Evolutionary conservation across 225 moss, liverwort and hornwort genomes (phyloP).

Genomic region (Bryoerythrophyllum caledonicum): DNA sequence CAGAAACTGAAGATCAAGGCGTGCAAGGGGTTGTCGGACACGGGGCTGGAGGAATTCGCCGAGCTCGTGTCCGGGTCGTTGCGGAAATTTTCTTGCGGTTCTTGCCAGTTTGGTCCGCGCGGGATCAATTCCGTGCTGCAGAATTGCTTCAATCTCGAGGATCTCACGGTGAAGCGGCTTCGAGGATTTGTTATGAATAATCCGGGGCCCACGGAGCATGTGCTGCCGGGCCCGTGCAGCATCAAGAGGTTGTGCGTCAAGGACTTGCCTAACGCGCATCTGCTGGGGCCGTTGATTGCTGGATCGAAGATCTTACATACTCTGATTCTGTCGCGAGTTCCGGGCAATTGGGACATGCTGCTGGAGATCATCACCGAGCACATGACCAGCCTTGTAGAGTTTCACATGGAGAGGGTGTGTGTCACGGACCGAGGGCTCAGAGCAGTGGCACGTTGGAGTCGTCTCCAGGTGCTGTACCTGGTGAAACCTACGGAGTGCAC

Average conservation of each 20-base stretch:
- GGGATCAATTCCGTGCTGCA: conserved; percentile 82
- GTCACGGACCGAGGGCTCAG: conserved; percentile 77
- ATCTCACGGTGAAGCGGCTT: conserved; percentile 87
- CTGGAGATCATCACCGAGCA: conserved; percentile 94
- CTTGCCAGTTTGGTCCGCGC: conserved; percentile 85
- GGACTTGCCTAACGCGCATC: conserved; percentile 86
- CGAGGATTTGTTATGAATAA: conserved; percentile 63
- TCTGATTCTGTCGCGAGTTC: conserved; percentile 75
- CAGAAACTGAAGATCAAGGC: conserved; percentile 94
- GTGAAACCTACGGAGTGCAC: conserved; percentile 90
- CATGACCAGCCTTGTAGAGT: conserved; percentile 91
- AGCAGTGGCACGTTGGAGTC: conserved; percentile 79
- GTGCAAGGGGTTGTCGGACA: conserved; percentile 83
- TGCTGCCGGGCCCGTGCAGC: conserved; percentile 72
- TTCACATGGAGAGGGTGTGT: conserved; percentile 83
- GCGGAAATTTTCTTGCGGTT: conserved; percentile 86
- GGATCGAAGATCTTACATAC: conserved; percentile 89
- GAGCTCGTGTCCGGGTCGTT: conserved; percentile 66
- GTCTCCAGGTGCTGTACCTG: conserved; percentile 81
- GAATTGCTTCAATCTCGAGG: conserved; percentile 82
- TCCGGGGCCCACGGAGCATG: conserved; percentile 54
- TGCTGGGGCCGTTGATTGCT: conserved; percentile 88
- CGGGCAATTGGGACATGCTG: conserved; percentile 90
- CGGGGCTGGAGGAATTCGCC: conserved; percentile 80
- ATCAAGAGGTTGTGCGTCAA: conserved; percentile 83